Conservation (phyloP, 2,329 filamentous ascomycete species). For the Ophiostoma novo-ulmi region DNA sequence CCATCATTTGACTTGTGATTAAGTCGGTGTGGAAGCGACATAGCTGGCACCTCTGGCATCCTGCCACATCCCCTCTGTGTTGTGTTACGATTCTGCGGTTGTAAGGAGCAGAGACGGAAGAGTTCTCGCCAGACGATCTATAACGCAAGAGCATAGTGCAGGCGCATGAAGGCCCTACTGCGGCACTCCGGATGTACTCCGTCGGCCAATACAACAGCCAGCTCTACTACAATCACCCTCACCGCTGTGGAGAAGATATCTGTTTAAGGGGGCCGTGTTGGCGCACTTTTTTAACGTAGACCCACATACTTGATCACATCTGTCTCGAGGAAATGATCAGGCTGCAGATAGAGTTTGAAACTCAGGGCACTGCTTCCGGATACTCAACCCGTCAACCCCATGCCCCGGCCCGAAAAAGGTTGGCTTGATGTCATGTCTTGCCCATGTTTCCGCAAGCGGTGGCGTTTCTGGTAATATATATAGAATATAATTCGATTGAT, state of each 20-base stretch:
- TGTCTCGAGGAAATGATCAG: not conserved
- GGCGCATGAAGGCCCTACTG: slow-evolving; percentile 10
- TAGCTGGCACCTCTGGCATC: not conserved
- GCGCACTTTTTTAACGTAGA: not conserved
- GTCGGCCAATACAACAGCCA: not conserved
- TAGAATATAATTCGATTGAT: not conserved
- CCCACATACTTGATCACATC: not conserved
- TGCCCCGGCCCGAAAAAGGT: not conserved
- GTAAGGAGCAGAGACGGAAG: not conserved
- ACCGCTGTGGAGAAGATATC: slow-evolving; percentile 6
- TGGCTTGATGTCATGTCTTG: not conserved
- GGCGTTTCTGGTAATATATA: not conserved
- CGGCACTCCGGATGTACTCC: not conserved
- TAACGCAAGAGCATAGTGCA: slow-evolving; percentile 1
- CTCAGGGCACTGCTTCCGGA: not conserved
- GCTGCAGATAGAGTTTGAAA: not conserved
- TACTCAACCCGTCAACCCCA: not conserved
- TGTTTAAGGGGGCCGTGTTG: not conserved
- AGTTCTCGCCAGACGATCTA: not conserved
- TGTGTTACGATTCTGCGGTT: not conserved
- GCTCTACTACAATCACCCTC: not conserved
- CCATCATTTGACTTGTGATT: not conserved
- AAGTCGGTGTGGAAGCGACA: not conserved
- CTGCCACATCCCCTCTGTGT: not conserved
- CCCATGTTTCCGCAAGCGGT: not conserved